A percentile compares a stretch with the other conserved stretches of the same genome.
These are phyloP conservation scores for Eremothecium coryli DNA, from an alignment of 1,139 yeast genomes.

Conservation along the genomic window DNA sequence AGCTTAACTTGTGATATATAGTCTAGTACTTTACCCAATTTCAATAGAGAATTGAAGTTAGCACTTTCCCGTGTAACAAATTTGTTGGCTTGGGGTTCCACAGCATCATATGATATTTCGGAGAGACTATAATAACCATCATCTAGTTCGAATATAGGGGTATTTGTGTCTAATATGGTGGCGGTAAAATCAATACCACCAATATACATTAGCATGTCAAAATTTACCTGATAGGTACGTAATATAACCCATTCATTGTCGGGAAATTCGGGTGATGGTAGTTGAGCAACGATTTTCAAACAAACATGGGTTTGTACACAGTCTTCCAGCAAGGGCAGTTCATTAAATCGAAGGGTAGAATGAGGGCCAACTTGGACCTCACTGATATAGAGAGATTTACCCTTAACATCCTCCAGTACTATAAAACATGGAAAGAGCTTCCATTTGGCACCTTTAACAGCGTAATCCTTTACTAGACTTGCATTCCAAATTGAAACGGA, in stretches of 20 bases:
- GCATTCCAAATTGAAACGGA: conserved; percentile 18
- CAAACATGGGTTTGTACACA: conserved; percentile 12
- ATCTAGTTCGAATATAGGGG: conserved; percentile 12
- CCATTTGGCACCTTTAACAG: background rate
- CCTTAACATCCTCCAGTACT: conserved; percentile 17
- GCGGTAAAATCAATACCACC: conserved; percentile 11
- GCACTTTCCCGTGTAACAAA: conserved; percentile 13
- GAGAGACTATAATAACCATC: conserved; percentile 20
- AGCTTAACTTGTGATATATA: conserved; percentile 19
- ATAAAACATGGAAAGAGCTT: conserved; percentile 16
- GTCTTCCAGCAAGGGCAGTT: conserved; percentile 15
- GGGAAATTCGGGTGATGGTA: conserved; percentile 13
- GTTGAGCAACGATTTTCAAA: conserved; percentile 16
- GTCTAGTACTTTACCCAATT: conserved; percentile 23
- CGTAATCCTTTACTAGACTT: conserved; percentile 9
- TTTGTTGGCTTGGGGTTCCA: conserved; percentile 7
- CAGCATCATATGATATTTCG: background rate
- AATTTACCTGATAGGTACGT: conserved; percentile 12
- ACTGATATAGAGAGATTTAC: conserved; percentile 21
- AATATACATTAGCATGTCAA: conserved; percentile 13
- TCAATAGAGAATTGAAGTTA: conserved; percentile 22
- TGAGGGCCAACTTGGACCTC: conserved; percentile 19
- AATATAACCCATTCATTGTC: conserved; percentile 17
- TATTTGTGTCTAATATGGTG: conserved; percentile 5
- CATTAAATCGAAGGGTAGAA: conserved; percentile 20